These are phyloP conservation scores for Rubroboletus satanas DNA, from an alignment of 768 basidiomycete genomes.

Conservation along the genomic window DNA sequence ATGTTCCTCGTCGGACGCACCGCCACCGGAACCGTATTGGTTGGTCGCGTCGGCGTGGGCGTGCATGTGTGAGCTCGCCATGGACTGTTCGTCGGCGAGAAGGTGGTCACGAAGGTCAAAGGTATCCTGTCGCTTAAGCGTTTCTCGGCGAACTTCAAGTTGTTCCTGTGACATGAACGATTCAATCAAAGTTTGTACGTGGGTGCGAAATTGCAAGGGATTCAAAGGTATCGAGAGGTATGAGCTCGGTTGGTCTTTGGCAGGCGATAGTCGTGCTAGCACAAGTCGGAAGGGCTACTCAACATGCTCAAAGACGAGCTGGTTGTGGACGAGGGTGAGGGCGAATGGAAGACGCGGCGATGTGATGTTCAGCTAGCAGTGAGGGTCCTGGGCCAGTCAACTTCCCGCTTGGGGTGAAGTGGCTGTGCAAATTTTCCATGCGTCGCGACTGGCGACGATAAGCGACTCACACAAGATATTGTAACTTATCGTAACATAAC, in stretches of 20 bases:
- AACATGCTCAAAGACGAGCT: slow-evolving; percentile 20
- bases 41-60: slow-evolving; percentile 46
- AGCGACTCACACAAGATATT: neutral
- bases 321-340: slow-evolving; percentile 8
- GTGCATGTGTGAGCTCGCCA: slow-evolving; percentile 42
- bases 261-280: neutral
- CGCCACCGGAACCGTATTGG: slow-evolving; percentile 28
- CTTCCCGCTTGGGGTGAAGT: slow-evolving; percentile 1
- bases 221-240: neutral
- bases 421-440: slow-evolving; percentile 14
- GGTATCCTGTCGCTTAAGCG: slow-evolving; percentile 51
- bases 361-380: neutral
- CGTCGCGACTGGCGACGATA: neutral
- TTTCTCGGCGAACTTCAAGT: neutral
- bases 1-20: slow-evolving; percentile 69
- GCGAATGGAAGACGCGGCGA: neutral
- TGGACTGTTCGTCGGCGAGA: slow-evolving; percentile 48
- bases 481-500: no score
- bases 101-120: slow-evolving; percentile 72
- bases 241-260: neutral
- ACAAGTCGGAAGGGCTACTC: slow-evolving; percentile 1
- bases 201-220: slow-evolving; percentile 1
- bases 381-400: neutral
- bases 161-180: slow-evolving; percentile 30
- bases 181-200: slow-evolving; percentile 1